Conservation (phyloP, 2,329 filamentous ascomycete species). For the Didymosphaeria variabile region DNA sequence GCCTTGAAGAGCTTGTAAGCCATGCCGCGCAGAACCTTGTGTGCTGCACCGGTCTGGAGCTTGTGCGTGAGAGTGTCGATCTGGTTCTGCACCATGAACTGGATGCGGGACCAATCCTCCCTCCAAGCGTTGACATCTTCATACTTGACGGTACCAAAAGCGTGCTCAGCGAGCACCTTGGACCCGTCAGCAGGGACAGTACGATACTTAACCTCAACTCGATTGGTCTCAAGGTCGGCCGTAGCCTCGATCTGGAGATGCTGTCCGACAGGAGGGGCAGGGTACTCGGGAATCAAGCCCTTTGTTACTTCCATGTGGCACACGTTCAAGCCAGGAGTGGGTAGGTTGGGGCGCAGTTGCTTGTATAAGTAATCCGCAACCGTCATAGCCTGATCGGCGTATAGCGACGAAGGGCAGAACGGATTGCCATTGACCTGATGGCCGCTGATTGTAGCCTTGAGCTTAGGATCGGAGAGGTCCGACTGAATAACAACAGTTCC, state of each 20-base stretch:
- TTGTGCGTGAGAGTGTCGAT: constrained; percentile 73
- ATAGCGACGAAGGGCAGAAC: constrained; percentile 71
- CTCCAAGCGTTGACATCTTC: constrained; percentile 69
- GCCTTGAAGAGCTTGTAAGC: constrained; percentile 78
- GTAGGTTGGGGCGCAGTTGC: constrained; percentile 65
- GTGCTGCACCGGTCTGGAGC: constrained; percentile 71
- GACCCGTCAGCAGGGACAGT: constrained; percentile 69
- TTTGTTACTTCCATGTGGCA: constrained; percentile 74
- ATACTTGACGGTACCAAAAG: constrained; percentile 68
- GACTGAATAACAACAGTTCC: constrained; percentile 71
- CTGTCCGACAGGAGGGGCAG: constrained; percentile 61
- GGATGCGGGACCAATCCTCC: constrained; percentile 71
- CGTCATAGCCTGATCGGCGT: constrained; percentile 72
- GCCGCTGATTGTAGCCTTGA: constrained; percentile 69
- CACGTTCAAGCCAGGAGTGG: constrained; percentile 70
- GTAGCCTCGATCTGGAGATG: constrained; percentile 68
- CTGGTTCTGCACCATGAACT: constrained; percentile 65
- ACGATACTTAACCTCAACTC: constrained; percentile 63
- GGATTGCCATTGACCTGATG: constrained; percentile 74
- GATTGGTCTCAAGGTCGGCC: constrained; percentile 65
- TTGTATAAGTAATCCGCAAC: constrained; percentile 74
- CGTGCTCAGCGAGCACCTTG: constrained; percentile 67
- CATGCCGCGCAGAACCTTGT: constrained; percentile 77
- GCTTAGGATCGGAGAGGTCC: constrained; percentile 70
- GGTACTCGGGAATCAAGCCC: constrained; percentile 69